Conservation (phyloP, 2,329 filamentous ascomycete genomes). For the Trichophyton rubrum region DNA sequence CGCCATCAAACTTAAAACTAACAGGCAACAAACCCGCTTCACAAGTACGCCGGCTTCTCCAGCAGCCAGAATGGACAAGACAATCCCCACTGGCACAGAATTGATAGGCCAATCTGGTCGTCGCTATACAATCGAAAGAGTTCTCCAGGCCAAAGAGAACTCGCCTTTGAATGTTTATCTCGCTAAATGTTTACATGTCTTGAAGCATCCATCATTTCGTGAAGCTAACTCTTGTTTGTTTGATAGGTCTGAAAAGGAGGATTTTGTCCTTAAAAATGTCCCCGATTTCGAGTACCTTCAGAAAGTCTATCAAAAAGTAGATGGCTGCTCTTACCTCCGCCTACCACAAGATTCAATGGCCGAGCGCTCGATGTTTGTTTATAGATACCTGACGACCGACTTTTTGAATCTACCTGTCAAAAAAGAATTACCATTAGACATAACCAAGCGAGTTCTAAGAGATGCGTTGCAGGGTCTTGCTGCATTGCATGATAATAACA, state of each 20-base stretch:
- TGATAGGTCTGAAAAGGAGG: neutral
- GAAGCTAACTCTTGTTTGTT: neutral
- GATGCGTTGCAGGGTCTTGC: slow-evolving; percentile 23
- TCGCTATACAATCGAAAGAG: neutral
- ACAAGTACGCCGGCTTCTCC: neutral
- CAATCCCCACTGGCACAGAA: neutral
- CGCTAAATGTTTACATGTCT: neutral
- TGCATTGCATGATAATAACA: slow-evolving; percentile 13
- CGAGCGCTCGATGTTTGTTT: slow-evolving; percentile 33
- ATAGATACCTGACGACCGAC: slow-evolving; percentile 31
- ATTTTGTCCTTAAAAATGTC: slow-evolving; percentile 13
- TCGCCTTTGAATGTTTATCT: neutral
- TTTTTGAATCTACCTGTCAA: slow-evolving; percentile 29
- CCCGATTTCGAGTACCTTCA: slow-evolving; percentile 11
- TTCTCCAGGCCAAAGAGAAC: neutral
- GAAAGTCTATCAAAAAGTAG: slow-evolving; percentile 12
- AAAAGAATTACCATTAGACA: slow-evolving; percentile 24
- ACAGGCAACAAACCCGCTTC: neutral
- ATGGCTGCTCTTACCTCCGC: slow-evolving; percentile 23
- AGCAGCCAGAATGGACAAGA: neutral
- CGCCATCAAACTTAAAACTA: neutral
- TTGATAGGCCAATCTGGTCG: neutral
- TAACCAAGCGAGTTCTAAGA: slow-evolving; percentile 32
- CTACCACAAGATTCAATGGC: slow-evolving; percentile 30
- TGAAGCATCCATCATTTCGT: neutral